Base-by-base conservation (phyloP, 805 yeast genomes). In the Barnettozyma salicaria region DNA sequence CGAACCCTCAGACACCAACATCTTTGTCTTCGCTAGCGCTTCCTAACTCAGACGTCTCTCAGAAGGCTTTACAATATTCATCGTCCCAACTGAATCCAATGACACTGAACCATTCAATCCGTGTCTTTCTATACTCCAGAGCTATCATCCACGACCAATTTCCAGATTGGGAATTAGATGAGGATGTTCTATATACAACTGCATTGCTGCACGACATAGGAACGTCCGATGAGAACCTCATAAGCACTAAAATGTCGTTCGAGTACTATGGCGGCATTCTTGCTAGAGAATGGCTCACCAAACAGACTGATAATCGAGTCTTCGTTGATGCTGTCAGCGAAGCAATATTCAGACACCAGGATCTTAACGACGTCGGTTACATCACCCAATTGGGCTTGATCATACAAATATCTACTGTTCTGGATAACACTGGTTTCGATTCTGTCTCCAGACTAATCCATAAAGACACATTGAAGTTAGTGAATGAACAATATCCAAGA, bases 91-190 rank as follows among this genome's bases (percentile, higher is more conserved):
- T 26, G 4, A 9, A 28, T 4, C 13, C 7, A 25, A 7, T 12
- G 27, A 25, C 27, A 29, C 22, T 34, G 9, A 28, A 23, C 22
- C 39, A 36, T 30, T 36, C 39, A n/a, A 19, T 36, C 7, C 25
- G 39, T n/a, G 35, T 27, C 3, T 36, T 30, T 24, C 28, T 36
- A 3, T 36, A 36, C 19, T 13, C 23, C 20, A 19, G 35, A 4
- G 39, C 39, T 6, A 36, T 36, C 6, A 36, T 36, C 25, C 11
- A 29, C 10, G 39, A 36, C 18, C 35, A 36, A 20, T 36, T 36
- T 10, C 23, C 31, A 7, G 13, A 18, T 4, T 36, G 39, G 39
- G 12, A 3, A 3, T 19, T 36, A 4, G 22, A 19, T 17, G 39
- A 36, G 18, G 39, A 36, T n/a, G 34, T 36, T 8, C 17, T 36